phyloP scores from a whole-genome alignment of 2,329 filamentous ascomycete genomes.

The Fusarium kyushuense region DNA sequence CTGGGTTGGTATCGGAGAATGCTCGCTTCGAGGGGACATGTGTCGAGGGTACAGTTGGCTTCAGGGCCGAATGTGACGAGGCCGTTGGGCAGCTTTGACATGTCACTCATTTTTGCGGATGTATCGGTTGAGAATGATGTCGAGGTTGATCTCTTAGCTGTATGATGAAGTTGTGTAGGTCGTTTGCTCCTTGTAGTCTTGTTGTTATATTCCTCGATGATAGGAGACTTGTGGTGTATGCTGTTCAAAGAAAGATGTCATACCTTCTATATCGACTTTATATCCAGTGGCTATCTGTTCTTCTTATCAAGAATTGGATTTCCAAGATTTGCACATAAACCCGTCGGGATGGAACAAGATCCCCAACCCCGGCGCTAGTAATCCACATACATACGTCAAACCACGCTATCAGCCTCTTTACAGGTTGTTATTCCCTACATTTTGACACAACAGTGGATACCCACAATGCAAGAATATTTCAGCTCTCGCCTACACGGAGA shows the following conservation, averaged over 20 bases:
- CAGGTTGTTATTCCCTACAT: background rate
- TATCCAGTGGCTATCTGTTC: slow-evolving; percentile 1
- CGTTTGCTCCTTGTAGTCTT: background rate
- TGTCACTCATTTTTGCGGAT: slow-evolving; percentile 11
- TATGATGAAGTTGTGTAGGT: background rate
- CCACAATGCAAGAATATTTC: background rate
- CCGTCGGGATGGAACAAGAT: slow-evolving; percentile 2
- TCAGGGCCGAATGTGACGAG: slow-evolving; percentile 42
- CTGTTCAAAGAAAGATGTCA: background rate
- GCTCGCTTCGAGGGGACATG: slow-evolving; percentile 44
- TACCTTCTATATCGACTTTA: background rate
- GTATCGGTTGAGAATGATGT: too few species aligned
- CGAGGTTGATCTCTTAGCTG: background rate
- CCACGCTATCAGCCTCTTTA: slow-evolving; percentile 5
- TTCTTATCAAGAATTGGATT: background rate
- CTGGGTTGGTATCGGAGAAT: slow-evolving; percentile 43
- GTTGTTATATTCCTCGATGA: background rate
- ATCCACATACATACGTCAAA: slow-evolving; percentile 16
- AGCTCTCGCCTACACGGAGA: background rate
- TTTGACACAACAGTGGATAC: slow-evolving; percentile 17
- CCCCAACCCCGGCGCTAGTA: background rate
- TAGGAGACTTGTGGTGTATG: background rate
- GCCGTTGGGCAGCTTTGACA: slow-evolving; percentile 36
- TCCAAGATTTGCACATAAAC: slow-evolving; percentile 1
- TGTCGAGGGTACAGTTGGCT: slow-evolving; percentile 45